Base-by-base conservation (phyloP, 2,329 filamentous ascomycete genomes). In the Juglanconis juglandina region DNA sequence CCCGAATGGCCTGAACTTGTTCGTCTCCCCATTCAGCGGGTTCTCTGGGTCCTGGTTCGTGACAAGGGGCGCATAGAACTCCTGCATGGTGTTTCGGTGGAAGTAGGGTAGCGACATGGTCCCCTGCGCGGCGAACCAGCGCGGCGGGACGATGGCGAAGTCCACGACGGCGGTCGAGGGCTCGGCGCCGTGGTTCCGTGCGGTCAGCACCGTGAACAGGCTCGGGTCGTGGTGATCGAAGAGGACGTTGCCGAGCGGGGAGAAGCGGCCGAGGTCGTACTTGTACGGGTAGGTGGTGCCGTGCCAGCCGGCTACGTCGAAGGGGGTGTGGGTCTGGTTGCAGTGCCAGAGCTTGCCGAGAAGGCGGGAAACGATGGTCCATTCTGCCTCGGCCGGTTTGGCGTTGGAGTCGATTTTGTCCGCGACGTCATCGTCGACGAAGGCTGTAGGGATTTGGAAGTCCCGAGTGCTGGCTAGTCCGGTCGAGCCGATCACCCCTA, bases 221-320 rank as follows among this genome's bases (percentile, higher is more conserved):
- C 79, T 83, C 0, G 86, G 86, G 65, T 89, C 86, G 0, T 85
- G 85, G 64, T 88, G 85, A 66, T 88, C 86, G 65, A 81, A 86
- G 4, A 82, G 86, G 56, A 87, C 82, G 24, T 78, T 82, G 5
- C 86, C 86, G 24, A 88, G 83, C 53, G 81, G 81, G 67, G 82
- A 84, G 73, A 88, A 88, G 39, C 84, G 82, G 44, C 82, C 84
- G 0, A 89, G 76, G 64, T 88, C 86, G 70, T 88, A 88, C 70
- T 89, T 89, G 76, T 84, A 88, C 0, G 86, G 86, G 59, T 84
- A 84, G 46, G 70, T 88, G 60, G 81, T 83, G 17, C 86, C 86
- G 66, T 88, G 86, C 85, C 86, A 88, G 14, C 83, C 84, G 9
- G 88, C 85, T 3, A 88, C 79, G 66, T 89, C 85, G 67, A 87